Evolutionary conservation across 768 basidiomycete genomes (phyloP).

Genomic region (Neoboletus brunneissimus): DNA sequence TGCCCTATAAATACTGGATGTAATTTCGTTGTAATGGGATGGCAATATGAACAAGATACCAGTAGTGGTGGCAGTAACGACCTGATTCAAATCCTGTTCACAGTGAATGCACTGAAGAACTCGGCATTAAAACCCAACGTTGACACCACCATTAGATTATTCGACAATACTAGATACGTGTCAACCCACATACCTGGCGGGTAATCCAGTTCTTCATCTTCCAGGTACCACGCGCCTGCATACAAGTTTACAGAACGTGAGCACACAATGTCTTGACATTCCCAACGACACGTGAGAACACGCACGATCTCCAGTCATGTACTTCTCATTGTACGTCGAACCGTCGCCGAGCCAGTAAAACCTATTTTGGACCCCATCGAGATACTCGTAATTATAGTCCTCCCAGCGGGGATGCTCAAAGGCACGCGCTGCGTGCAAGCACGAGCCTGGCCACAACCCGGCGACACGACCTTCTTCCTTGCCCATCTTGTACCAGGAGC

Average conservation of each 20-base stretch:
- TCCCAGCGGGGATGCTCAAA: constrained; percentile 62
- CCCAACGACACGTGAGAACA: neutral
- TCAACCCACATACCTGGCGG: constrained; percentile 7
- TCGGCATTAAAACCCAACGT: no score
- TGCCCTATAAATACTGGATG: no score
- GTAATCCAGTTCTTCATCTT: constrained; percentile 12
- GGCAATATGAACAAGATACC: no score
- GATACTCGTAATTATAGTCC: constrained; percentile 52
- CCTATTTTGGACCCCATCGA: constrained; percentile 44
- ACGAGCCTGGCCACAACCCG: constrained; percentile 61
- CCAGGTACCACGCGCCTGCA: constrained; percentile 16
- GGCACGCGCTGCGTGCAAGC: constrained; percentile 47
- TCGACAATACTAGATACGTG: neutral
- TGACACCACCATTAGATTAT: no score
- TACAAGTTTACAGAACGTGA: neutral
- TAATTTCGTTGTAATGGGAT: neutral
- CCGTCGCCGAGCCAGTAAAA: constrained; percentile 64
- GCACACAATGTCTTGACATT: no score
- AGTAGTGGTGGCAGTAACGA: no score
- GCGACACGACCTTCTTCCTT: constrained; percentile 53
- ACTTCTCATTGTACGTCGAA: constrained; percentile 51
- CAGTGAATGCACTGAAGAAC: no score
- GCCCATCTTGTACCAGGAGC: constrained; percentile 64
- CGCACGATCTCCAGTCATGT: constrained; percentile 36
- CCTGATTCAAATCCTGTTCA: no score